Evolutionary conservation across 2,329 filamentous ascomycete genomes (phyloP), one percentile per base, ranked within the genome.

Genomic region (Dothistroma septosporum): DNA sequence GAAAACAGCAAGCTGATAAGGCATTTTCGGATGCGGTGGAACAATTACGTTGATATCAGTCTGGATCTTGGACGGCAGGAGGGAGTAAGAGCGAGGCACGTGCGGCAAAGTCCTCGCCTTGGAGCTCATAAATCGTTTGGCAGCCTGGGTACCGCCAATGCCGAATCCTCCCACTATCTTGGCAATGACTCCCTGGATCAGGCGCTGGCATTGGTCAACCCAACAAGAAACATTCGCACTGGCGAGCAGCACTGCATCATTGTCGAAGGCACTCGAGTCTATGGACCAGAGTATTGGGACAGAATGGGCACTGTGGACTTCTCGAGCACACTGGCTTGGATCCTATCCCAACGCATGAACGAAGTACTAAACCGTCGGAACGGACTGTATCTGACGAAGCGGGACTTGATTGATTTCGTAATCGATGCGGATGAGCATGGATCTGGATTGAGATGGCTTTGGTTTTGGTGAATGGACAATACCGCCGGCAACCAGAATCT

Each of bases 1-100:
- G 14, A 32, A 19, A 61, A 62, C 28, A 58, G 49, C 12, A 44
- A 47, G 33, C 59, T 65, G 1, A n/a, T 66, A 4, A 54, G 57
- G 11, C 59, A 61, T 19, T 63, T 65, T 19, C 49, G 60, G 21
- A 35, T 66, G 22, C 61, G 64, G 1, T 66, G 62, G 63, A 55
- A 57, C 16, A 60, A 62, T 28, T 66, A 66, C 32, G 55, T 59
- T 41, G 64, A 66, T 14, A 62, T 66, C 53, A 60, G 10, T 24
- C 31, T 66, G 16, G 64, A 65, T 28, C 31, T 66, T n/a, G 37
- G 48, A 33, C 55, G 32, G 0, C 55, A 41, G 14, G 21, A 44
- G 41, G n/a, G 16, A 9, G 41, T 0, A 9, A 8, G 4, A 16
- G 12, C 37, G 31, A 19, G 10, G 35, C 19, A 22, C 19, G 21